Evolutionary conservation across 1,139 yeast species (phyloP), one percentile per base, ranked within the genome.

Genomic region (Yamadazyma kanchanaburiensis): DNA sequence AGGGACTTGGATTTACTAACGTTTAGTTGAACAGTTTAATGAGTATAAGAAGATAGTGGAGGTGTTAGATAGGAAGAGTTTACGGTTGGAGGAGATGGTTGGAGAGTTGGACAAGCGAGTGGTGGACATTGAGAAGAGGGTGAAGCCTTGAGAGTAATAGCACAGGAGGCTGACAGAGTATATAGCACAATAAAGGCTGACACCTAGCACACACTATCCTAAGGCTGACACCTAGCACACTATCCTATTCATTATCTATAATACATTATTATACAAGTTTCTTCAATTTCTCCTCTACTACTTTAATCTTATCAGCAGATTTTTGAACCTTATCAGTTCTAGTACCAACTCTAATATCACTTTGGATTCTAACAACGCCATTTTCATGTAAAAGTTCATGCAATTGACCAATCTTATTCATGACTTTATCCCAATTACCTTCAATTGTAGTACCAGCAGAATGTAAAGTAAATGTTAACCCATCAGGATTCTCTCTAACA

Each of bases 361-460:
- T 77, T 51, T 87, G 96, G 32, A 86, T 77, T 48, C 96, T 68
- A 10, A 80, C 70, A 11, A 83, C 76, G 2, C 94, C 95, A 14
- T 60, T 61, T 5, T 60, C 62, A 49, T 87, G 96, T 28, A 85
- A 71, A 29, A 64, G 61, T 46, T 80, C 79, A 47, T 87, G 96
- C 46, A 86, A 62, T 43, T 75, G 71, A n/a, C 95, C 95, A 45
- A 87, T 81, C 33, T 84, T 60, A 18, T 67, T 74, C 76, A 80
- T 82, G 2, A 87, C 95, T 33, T 82, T 85, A 48, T 78, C 77
- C 95, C 95, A 87, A n/a, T 88, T 88, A 0, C 96, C 96, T 46
- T 83, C 84, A 47, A 86, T 81, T 4, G 95, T 85, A 7, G 95
- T 86, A 5, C 95, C 95, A 2, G 95, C 95, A 42, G 91, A 80